Evolutionary conservation across 495 filamentous ascomycete genomes (phyloP).

Genomic region (Annulohypoxylon bovei): DNA sequence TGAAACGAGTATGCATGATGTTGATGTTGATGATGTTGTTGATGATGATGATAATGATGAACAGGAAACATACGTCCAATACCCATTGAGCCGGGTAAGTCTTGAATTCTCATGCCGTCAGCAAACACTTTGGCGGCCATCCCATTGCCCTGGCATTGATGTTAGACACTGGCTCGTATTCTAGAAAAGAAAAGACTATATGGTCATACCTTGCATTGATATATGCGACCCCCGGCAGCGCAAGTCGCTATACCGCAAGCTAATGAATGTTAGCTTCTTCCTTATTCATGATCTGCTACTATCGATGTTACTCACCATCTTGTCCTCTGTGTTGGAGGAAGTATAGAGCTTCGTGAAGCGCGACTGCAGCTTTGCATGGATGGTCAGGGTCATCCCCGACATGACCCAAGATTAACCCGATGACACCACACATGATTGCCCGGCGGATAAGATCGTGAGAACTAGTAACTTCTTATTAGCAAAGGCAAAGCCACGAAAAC

Average conservation of each 20-base stretch:
- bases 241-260: constrained; percentile 82
- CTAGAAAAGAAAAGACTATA: not conserved
- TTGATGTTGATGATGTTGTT: not conserved
- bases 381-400: constrained; percentile 34
- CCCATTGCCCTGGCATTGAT: constrained; percentile 66
- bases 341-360: constrained; percentile 72
- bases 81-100: constrained; percentile 86
- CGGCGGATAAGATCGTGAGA: not conserved
- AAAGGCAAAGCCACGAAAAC: not conserved
- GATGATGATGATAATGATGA: not conserved
- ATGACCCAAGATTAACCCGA: constrained; percentile 39
- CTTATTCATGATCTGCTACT: not conserved
- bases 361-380: constrained; percentile 31
- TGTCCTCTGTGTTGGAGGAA: constrained; percentile 82
- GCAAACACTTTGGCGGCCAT: constrained; percentile 84
- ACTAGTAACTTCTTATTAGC: constrained; percentile 15
- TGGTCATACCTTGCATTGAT: constrained; percentile 70
- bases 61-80: constrained; percentile 61
- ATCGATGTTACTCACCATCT: constrained; percentile 62
- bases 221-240: constrained; percentile 78
- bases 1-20: not conserved
- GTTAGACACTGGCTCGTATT: not conserved
- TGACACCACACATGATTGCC: constrained; percentile 38
- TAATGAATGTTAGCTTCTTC: constrained; percentile 14
- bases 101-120: constrained; percentile 73